phyloP scores from a whole-genome alignment of 345 rosid genomes.

The Rhodamnia rubescens region DNA sequence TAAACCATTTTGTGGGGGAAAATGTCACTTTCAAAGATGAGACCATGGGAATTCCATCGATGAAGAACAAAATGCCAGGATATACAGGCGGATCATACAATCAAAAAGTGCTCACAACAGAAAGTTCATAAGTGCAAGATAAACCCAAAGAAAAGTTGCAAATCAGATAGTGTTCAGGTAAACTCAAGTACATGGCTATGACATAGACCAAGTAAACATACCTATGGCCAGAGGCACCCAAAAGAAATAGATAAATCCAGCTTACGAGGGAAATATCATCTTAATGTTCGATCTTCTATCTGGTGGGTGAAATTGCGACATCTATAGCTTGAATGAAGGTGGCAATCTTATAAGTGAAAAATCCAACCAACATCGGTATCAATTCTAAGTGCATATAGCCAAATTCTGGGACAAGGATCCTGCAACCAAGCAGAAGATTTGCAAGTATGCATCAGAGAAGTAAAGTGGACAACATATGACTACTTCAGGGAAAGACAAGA shows the following conservation, averaged over 20 bases:
- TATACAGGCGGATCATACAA: not conserved
- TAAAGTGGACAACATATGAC: not conserved
- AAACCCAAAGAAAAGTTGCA: not conserved
- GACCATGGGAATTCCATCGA: not conserved
- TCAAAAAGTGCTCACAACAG: not conserved
- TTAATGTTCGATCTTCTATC: conserved; percentile 16
- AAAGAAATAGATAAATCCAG: not conserved
- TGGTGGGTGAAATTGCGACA: conserved; percentile 34
- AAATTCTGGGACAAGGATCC: conserved; percentile 80
- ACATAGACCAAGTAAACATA: not conserved
- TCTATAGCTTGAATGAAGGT: conserved; percentile 84
- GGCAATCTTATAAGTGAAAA: conserved; percentile 82
- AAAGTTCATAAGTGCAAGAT: not conserved
- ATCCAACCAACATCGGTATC: conserved; percentile 88
- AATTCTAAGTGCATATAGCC: conserved; percentile 61
- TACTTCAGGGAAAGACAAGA: not conserved
- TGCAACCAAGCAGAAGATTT: conserved; percentile 17
- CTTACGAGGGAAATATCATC: not conserved
- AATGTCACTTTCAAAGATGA: not conserved
- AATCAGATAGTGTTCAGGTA: not conserved
- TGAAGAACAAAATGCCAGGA: not conserved
- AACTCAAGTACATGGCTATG: not conserved
- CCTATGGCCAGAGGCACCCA: not conserved
- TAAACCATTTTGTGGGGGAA: not conserved
- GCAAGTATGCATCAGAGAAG: not conserved